Evolutionary conservation across 352 stramenopile species (phyloP).

Genomic region (Pythium phragmiticola): DNA sequence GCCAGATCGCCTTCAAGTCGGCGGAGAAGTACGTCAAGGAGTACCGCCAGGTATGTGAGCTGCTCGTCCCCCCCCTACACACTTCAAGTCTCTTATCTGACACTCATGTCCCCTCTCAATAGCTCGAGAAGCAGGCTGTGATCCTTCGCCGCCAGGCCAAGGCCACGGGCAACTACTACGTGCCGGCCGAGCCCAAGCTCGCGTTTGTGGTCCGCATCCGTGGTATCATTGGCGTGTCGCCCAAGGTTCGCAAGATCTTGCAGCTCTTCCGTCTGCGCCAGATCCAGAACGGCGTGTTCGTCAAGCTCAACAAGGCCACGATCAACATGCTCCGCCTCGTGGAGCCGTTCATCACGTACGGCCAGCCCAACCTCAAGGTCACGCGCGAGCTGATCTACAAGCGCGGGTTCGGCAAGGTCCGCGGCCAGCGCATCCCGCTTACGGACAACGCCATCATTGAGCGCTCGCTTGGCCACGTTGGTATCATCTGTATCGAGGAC

Average conservation of each 20-base stretch:
- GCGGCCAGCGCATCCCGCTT: constrained; percentile 97
- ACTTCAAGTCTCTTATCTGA: background rate
- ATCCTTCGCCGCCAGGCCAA: constrained; percentile 96
- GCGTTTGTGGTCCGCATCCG: constrained; percentile 98
- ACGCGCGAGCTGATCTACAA: constrained; percentile 99
- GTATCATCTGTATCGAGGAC: constrained; percentile 99
- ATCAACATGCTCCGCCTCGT: constrained; percentile 99
- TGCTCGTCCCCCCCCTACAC: background rate
- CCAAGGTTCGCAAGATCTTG: constrained; percentile 97
- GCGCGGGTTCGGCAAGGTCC: constrained; percentile 98
- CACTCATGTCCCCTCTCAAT: background rate
- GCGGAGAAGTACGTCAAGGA: constrained; percentile 99
- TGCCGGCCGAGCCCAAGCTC: constrained; percentile 97
- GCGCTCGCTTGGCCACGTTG: constrained; percentile 92
- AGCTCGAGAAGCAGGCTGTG: constrained; percentile 93
- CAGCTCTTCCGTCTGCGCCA: constrained; percentile 99
- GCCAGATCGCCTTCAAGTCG: constrained; percentile 91
- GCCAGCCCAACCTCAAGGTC: constrained; percentile 97
- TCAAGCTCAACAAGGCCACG: constrained; percentile 99
- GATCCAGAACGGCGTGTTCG: constrained; percentile 99
- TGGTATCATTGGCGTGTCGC: constrained; percentile 96
- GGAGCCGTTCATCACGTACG: constrained; percentile 98
- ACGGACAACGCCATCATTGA: constrained; percentile 97
- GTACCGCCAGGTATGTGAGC: constrained; percentile 89
- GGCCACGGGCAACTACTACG: constrained; percentile 94